Evolutionary conservation across 768 basidiomycete genomes (phyloP), one percentile per base, ranked within the genome.

Genomic region (Pisolithus microcarpus): DNA sequence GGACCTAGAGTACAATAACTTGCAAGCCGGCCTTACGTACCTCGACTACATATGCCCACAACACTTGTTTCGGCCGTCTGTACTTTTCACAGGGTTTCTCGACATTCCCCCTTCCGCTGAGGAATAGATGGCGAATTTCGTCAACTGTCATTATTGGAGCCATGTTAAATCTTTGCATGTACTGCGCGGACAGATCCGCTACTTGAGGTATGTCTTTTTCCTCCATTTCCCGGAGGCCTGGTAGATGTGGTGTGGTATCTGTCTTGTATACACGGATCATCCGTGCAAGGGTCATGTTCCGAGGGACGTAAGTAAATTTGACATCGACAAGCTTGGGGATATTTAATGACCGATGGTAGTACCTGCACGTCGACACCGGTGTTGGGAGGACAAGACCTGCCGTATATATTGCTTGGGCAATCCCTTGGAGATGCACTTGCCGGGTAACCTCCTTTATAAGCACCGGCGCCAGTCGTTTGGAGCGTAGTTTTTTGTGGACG

Each of bases 391-490:
- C 83, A 23, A 92, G 82, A 2, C 96, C 96, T 16, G 82, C 94
- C 0, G 96, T 99, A 66, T 98, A 98, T 46, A 99, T 87, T 7
- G 96, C 96, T 67, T 99, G 96, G 74, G 96, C 97, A 48, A 96
- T 76, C 30, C 90, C 90, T 55, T 82, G 78, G 36, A 98, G 76
- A 65, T 98, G 82, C 48, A 89, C 88, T 63, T 91, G 90, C 19
- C 96, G 78, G 0, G 96, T 98, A 23, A 98, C 87, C 63, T 99
- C 96, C 65, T 96, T 96, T 71, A 99, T 98, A 46, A 99, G 77
- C 11, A 98, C 90, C 0, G 96, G 96, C 0, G 96, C 85, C 21
- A 98, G 74, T 38, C 96, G 87, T 66, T 97, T 97, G 0, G 91
- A 89, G 16, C 96, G 86, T 34, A 98, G 72, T 68, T 96, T 97